Evolutionary conservation across 2,329 filamentous ascomycete species (phyloP).

Genomic region (Neopestalotiopsis sp.): DNA sequence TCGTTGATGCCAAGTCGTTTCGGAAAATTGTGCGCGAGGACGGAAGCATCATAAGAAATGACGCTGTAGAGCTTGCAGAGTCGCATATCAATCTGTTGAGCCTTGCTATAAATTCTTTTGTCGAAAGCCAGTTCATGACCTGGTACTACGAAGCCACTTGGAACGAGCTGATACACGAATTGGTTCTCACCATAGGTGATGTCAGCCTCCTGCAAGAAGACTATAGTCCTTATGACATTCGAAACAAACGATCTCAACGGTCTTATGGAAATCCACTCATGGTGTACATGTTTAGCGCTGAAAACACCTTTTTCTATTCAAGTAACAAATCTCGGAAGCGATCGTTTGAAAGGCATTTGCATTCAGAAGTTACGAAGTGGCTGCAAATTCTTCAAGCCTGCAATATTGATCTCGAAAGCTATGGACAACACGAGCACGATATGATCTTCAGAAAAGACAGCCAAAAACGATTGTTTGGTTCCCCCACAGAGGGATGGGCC

Average conservation of each 20-base stretch:
- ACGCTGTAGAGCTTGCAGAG: background rate
- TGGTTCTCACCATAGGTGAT: background rate
- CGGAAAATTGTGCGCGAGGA: background rate
- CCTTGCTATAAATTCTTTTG: background rate
- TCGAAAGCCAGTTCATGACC: background rate
- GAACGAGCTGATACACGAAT: background rate
- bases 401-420: background rate
- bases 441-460: background rate
- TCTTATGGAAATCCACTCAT: background rate
- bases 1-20: background rate
- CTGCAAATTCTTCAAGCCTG: background rate
- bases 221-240: too few relatives aligned
- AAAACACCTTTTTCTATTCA: too few relatives aligned
- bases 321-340: too few relatives aligned
- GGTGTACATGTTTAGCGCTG: background rate
- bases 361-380: background rate
- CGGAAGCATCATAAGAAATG: background rate
- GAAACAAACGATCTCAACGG: too few relatives aligned
- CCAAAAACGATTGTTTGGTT: background rate
- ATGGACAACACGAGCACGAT: background rate
- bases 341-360: background rate
- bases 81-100: background rate
- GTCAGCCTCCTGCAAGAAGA: too few relatives aligned
- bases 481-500: background rate
- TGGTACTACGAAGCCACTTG: too few relatives aligned